Evolutionary conservation across 1,139 yeast species (phyloP).

Genomic region (Yamadazyma diddensiae): DNA sequence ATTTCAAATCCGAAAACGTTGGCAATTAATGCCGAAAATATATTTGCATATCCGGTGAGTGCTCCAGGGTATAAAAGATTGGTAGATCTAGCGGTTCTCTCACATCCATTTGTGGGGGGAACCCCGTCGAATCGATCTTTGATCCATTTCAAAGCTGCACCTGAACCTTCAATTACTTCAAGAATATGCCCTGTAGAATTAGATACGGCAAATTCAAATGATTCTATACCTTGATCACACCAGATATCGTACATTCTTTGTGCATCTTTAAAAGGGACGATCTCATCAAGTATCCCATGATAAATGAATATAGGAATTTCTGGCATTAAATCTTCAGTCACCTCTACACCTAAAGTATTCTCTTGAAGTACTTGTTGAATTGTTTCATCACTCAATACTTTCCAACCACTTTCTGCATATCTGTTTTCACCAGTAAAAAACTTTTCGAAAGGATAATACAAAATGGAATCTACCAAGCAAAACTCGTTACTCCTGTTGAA

Average conservation of each 20-base stretch:
- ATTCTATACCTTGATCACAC: constrained; percentile 28
- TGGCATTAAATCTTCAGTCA: constrained; percentile 19
- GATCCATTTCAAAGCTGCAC: constrained; percentile 30
- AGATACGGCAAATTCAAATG: constrained; percentile 27
- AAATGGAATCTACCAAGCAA: constrained; percentile 12
- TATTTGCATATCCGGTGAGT: constrained; percentile 3
- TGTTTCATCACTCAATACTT: constrained; percentile 7
- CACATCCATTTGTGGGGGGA: constrained; percentile 26
- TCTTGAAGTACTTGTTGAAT: constrained; percentile 14
- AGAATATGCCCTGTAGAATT: constrained; percentile 24
- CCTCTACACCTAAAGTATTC: constrained; percentile 18
- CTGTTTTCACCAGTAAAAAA: constrained; percentile 19
- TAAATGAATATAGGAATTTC: constrained; percentile 32
- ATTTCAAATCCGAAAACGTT: constrained; percentile 10
- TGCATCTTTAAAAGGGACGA: constrained; percentile 27
- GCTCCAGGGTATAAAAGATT: constrained; percentile 26
- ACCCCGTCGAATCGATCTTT: constrained; percentile 19
- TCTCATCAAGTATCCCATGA: constrained; percentile 29
- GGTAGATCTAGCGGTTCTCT: constrained; percentile 17
- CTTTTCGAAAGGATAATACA: constrained; percentile 12
- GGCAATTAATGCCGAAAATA: constrained; percentile 7
- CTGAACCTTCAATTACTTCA: constrained; percentile 24
- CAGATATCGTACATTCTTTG: constrained; percentile 26
- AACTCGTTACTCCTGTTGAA: constrained; percentile 13
- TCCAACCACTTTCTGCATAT: constrained; percentile 17